Evolutionary conservation across 352 stramenopile species (phyloP), one percentile per base, ranked within the genome.

Genomic region (Thalassiosira ordinaria): DNA sequence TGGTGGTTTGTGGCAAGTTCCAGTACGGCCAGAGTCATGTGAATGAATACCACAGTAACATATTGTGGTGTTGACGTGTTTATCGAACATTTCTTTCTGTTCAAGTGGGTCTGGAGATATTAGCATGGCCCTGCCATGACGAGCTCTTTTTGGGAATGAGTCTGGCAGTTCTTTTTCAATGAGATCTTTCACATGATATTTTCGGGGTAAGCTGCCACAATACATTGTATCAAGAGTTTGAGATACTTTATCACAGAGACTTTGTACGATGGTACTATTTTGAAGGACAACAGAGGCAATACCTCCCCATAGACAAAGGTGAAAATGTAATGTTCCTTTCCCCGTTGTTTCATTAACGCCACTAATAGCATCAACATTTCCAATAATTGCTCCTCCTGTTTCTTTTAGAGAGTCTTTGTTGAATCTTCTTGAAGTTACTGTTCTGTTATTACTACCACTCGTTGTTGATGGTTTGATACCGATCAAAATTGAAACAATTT

Each of bases 81-180:
- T 27, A 5, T 63, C n/a, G 16, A 74, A 74, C n/a, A n/a, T 62
- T 59, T 20, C 1, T 70, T 29, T 37, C 51, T 29, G 3, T 49
- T 62, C 8, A n/a, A 37, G 27, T 56, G 63, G 73, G 51, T 81
- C 44, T 9, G 73, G 73, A 16, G 37, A 31, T 29, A 74, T 59
- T 20, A 74, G 7, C 53, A 70, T 70, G 18, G 18, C 27, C 44
- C 61, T 65, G 22, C 49, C 49, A 53, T 29, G 47, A 14, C 31
- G 29, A 11, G 41, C 52, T 27, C 9, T 49, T 49, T 65, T 61
- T 31, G 18, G 24, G 13, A 52, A 67, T 14, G 22, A 26, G 11
- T 66, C 59, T 39, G n/a, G 31, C 9, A 81, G 24, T 49, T 81
- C 52, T 33, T 70, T 81, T 65, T 75, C 31, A 51, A 81, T 70